Conservation (phyloP, 768 basidiomycete species). For the Suillus fuscotomentosus region DNA sequence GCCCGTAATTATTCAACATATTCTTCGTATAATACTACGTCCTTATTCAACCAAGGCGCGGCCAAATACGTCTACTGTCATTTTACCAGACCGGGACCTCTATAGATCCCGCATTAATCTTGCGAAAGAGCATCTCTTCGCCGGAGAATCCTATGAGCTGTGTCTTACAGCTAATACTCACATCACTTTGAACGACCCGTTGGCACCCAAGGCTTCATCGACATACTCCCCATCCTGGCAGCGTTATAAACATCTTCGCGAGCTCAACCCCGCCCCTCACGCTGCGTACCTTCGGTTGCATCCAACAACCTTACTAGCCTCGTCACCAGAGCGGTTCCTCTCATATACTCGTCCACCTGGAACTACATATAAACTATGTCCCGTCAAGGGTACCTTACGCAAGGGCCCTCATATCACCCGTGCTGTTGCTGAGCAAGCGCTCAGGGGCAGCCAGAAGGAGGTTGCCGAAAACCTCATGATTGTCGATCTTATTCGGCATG, state of each 20-base stretch:
- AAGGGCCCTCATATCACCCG: constrained; percentile 65
- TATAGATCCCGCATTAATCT: constrained; percentile 70
- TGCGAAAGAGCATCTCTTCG: constrained; percentile 72
- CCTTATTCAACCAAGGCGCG: constrained; percentile 27
- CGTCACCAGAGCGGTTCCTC: constrained; percentile 91
- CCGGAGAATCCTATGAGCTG: constrained; percentile 92
- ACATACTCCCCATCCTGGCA: constrained; percentile 55
- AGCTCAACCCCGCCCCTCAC: constrained; percentile 85
- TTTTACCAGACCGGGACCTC: constrained; percentile 51
- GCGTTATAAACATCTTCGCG: constrained; percentile 68
- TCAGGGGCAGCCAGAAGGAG: constrained; percentile 77
- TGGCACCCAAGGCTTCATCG: constrained; percentile 12
- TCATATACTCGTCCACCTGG: constrained; percentile 69
- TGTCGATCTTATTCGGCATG: constrained; percentile 93
- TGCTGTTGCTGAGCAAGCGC: constrained; percentile 59
- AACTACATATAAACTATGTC: constrained; percentile 77
- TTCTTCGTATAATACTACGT: constrained; percentile 11
- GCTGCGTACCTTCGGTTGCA: constrained; percentile 78
- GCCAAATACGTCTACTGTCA: constrained; percentile 32
- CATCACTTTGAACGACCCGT: constrained; percentile 45
- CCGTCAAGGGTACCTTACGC: constrained; percentile 90
- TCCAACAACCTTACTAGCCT: constrained; percentile 76
- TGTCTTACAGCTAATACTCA: constrained; percentile 80
- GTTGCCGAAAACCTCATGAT: constrained; percentile 98
- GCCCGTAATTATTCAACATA: constrained; percentile 13